Evolutionary conservation across 1,139 yeast species (phyloP), one percentile per base, ranked within the genome.

Genomic region (Yamadazyma oceani): DNA sequence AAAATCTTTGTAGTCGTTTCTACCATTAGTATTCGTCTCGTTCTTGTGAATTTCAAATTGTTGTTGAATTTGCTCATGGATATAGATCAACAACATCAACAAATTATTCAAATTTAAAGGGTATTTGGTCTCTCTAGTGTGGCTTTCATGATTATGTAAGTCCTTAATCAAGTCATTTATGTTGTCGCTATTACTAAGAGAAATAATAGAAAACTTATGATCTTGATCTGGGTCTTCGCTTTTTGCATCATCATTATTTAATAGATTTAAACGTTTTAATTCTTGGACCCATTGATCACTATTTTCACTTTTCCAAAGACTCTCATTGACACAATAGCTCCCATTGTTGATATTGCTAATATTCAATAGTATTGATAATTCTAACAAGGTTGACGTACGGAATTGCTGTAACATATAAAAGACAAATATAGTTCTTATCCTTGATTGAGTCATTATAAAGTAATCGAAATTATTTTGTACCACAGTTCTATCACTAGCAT

Each of bases 351-450:
- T 65, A 44, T 82, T 82, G 22, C 73, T 67, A n/a, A 80, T 74
- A 73, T 46, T 80, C 55, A 46, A 78, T 62, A 51, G 82, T 4
- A 64, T 74, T 9, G 77, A 76, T 11, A 78, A 64, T n/a, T 84
- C 90, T 45, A 80, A 76, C 43, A 84, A 69, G 0, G 48, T 42
- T 2, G 86, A 74, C 0, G 89, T 78, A 54, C 87, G 74, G 45
- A 87, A 63, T 25, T 84, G 82, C 38, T 88, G 82, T 14, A 89
- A 69, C 53, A 85, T 71, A 50, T 87, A 81, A 36, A 89, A 79
- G 3, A 84, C 83, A 51, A 86, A 94, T 52, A 90, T 76, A 0
- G 96, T 87, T 53, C 97, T 74, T 38, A 89, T 86, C 50, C 96
- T 73, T 28, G 92, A 80, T 62, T 90, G 97, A 0, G 89, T 85